Base-by-base conservation (phyloP, 495 filamentous ascomycete genomes). In the Gamarada debralockiae region DNA sequence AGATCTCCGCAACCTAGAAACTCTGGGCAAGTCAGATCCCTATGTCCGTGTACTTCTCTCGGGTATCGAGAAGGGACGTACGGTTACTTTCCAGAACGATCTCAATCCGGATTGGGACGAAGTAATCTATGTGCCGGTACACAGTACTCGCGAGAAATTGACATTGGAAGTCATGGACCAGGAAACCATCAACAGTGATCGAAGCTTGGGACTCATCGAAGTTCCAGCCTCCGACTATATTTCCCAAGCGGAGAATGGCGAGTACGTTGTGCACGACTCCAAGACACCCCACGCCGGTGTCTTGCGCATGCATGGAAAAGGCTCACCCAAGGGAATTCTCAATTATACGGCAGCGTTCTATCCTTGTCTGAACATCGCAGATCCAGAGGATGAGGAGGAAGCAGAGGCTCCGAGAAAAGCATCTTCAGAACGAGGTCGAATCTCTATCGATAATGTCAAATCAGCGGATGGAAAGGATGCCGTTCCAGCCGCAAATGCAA, bases 91-190 rank as follows among this genome's bases (percentile, higher is more conserved):
- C 71, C 83, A 90, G 61, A 99, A 92, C 65, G 96, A 96, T 61
- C 82, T 99, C 17, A 89, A 96, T 60, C 93, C 93, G 2, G 84
- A 95, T 27, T 99, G 87, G 87, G 90, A 99, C 61, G 95, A 99
- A 67, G 81, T 97, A 12, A 77, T 95, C 39, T 99, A 99, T 67
- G 79, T 99, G 0, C 92, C 95, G 0, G 79, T 99, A 50, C 95
- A 97, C 67, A 87, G 84, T 10, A 49, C 75, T n/a, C 84, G 86
- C 27, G 95, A 97, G 66, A 92, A 84, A 57, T 66, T 99, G 17
- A 80, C 80, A 0, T 69, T 99, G 13, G 93, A 98, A 67, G 90
- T 97, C 54, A 97, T 99, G 93, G 93, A 99, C 59, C 80, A 90
- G 48, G 93, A 99, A 70, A 89, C 81, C 44, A 73, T 96, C 52